These are phyloP conservation scores for Cladochytrium replicatum DNA, from an alignment of 192 early-diverging fungal species.

Conservation along the genomic window DNA sequence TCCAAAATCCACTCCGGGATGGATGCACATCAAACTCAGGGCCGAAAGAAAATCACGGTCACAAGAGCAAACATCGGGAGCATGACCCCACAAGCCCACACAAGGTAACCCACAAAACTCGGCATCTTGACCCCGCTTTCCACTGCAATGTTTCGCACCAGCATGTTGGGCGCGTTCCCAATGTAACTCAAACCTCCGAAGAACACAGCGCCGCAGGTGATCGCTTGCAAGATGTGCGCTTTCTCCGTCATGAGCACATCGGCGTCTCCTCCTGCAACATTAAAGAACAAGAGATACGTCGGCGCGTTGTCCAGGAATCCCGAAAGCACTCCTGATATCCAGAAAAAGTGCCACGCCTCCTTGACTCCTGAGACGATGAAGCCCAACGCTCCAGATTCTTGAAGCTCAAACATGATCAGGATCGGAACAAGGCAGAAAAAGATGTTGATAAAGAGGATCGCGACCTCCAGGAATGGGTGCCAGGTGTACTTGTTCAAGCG, in stretches of 20 bases:
- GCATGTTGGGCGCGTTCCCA: not conserved
- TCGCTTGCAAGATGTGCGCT: not conserved
- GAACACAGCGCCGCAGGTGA: not conserved
- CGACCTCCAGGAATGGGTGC: not conserved
- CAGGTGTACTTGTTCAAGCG: not conserved
- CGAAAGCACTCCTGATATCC: not conserved
- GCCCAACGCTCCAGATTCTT: not conserved
- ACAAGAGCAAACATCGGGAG: not conserved
- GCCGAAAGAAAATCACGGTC: not conserved
- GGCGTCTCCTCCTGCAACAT: not conserved
- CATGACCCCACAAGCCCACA: not conserved
- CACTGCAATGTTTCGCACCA: not conserved
- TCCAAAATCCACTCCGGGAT: too few relatives aligned
- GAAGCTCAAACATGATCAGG: not conserved
- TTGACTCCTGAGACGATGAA: not conserved
- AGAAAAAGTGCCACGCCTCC: not conserved
- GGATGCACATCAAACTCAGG: too few relatives aligned
- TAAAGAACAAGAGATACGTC: not conserved
- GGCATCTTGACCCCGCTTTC: not conserved
- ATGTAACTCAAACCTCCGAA: not conserved
- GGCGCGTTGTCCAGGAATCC: not conserved
- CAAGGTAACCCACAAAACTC: not conserved
- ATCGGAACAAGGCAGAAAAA: not conserved
- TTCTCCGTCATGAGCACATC: not conserved
- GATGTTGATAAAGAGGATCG: not conserved